Base-by-base conservation (phyloP, 2,329 filamentous ascomycete genomes). In the Aspergillus chevalieri region DNA sequence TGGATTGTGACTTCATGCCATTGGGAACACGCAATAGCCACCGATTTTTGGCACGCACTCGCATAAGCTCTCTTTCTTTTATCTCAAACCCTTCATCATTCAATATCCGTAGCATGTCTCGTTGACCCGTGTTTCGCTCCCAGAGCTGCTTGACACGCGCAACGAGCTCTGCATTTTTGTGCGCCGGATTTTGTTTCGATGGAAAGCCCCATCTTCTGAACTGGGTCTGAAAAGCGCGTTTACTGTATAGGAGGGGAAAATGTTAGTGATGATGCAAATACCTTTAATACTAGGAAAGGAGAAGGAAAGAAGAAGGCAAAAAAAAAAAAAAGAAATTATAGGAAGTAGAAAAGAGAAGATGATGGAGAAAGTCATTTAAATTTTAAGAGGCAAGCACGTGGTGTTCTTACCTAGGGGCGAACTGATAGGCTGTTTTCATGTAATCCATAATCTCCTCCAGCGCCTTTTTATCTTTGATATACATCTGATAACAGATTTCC, bases 171-270 rank as follows among this genome's bases (percentile, higher is more conserved):
- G 77, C 74, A 63, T 89, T 85, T 61, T 86, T 86, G 63, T 89
- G 81, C 1, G 84, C 83, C 0, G 83, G 83, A 52, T 84, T 83
- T 57, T 87, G 83, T 65, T 89, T 89, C 50, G 78, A 81, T 12
- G 87, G 87, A 58, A 93, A 92, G 6, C 82, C 79, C 89, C 89
- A 93, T 65, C 82, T 77, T 62, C 83, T 85, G 69, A 90, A 88
- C 58, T 89, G 85, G 3, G 78, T 82, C 66, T 89, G 86, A 53
- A 85, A 89, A 41, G 85, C 84, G 52, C 87, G 83, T 73, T 88
- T 89, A 66, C 87, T 68, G 48, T 41, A 53, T 19, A 19, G 43
- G 17, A 38, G 2, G 15, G 7, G 38, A n/a, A n/a, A 15, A 19
- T 41, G 10, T 41, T 41, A 41, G 38, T 21, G 15, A 19, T 10